Base-by-base conservation (phyloP, 805 yeast species). In the Wickerhamomyces chaumierensis region DNA sequence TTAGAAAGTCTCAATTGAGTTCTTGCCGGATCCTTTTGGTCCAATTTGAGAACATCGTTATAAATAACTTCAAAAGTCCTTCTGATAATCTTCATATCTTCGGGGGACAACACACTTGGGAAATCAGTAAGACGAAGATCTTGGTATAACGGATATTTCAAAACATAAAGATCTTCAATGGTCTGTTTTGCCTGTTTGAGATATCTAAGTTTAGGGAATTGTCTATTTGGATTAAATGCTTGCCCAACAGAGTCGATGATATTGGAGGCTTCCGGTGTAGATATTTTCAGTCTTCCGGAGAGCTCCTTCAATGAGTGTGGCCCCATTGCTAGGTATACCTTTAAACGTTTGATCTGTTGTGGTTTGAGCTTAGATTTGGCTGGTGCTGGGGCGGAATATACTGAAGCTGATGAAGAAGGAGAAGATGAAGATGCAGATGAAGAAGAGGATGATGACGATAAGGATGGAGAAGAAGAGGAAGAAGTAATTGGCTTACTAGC, bases 141-240 rank as follows among this genome's bases (percentile, higher is more conserved):
- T 35, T 57, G 45, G 45, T 66, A 65, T 19, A 53, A 52, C 23
- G 53, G 48, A 53, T 61, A 60, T 17, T 58, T 58, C 53, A 68
- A 57, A 5, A 63, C 55, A 16, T 58, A 55, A n/a, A 54, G 46
- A 18, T 53, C 51, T 23, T 54, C 51, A 42, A 15, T 31, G 18
- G 33, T 48, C 51, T 23, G 48, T 41, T 34, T 45, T 48, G 9
- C 18, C 4, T 18, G 18, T 15, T 15, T 31, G 8, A 31, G 18
- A 15, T 31, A 31, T 31, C 18, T 5, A 6, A 31, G 13, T 15
- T 31, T 31, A 8, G 29, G 29, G n/a, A 25, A 25, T 15, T 16
- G 18, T 14, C 12, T 31, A 13, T 31, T 31, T 15, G 33, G 18
- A 16, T 31, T 31, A 13, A 9, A 31, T 15, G 18, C 12, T 12